Conservation (phyloP, 2,329 filamentous ascomycete genomes). For the Hypoxylon sp. region DNA sequence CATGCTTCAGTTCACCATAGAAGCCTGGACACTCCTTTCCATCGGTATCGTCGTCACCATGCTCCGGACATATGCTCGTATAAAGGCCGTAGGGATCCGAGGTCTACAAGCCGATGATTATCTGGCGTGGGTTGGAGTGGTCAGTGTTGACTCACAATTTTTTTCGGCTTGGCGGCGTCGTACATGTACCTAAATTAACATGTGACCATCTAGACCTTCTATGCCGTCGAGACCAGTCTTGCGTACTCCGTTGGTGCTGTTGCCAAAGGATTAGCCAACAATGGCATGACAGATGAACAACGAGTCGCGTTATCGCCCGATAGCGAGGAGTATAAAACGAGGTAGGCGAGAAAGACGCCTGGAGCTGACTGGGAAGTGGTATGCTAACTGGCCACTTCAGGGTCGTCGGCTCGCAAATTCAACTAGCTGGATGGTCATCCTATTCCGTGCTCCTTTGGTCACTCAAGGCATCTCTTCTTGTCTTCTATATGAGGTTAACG, state of each 20-base stretch:
- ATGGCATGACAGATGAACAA: slow-evolving; percentile 67
- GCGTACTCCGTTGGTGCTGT: slow-evolving; percentile 65
- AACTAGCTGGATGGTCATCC: slow-evolving; percentile 67
- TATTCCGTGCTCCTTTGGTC: slow-evolving; percentile 68
- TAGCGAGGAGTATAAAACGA: slow-evolving; percentile 61
- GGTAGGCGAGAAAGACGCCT: slow-evolving; percentile 28
- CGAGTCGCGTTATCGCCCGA: slow-evolving; percentile 59
- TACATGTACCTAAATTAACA: slow-evolving; percentile 26
- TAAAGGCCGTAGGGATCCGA: slow-evolving; percentile 54
- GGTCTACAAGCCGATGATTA: slow-evolving; percentile 57
- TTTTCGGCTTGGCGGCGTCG: not conserved
- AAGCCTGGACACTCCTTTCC: slow-evolving; percentile 57
- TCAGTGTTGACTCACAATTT: slow-evolving; percentile 43
- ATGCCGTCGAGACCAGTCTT: slow-evolving; percentile 64
- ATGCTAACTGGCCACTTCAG: slow-evolving; percentile 48
- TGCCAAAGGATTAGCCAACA: slow-evolving; percentile 67
- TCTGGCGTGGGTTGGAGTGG: slow-evolving; percentile 56
- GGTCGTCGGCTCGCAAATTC: slow-evolving; percentile 67
- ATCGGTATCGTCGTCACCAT: slow-evolving; percentile 56
- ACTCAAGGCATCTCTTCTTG: slow-evolving; percentile 67
- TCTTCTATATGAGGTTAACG: slow-evolving; percentile 69
- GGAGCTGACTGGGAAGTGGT: not conserved
- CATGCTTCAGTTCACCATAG: slow-evolving; percentile 53
- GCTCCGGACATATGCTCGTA: slow-evolving; percentile 57
- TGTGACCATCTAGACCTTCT: slow-evolving; percentile 60